Base-by-base conservation (phyloP, 1,139 yeast species). In the Torulaspora pretoriensis region DNA sequence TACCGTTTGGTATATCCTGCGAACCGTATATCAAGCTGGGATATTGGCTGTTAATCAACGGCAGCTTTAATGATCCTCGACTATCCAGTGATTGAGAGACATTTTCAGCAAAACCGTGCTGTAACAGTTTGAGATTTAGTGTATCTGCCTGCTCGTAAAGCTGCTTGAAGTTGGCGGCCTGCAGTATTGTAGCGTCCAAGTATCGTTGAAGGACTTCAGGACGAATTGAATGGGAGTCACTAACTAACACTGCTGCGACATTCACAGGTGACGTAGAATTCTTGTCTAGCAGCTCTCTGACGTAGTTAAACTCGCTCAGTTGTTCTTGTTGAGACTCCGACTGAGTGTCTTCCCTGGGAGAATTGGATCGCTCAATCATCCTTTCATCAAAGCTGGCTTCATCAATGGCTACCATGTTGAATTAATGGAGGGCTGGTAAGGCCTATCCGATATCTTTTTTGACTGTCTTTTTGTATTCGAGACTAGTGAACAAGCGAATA, bases 151-250 rank as follows among this genome's bases (percentile, higher is more conserved):
- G 57, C 17, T 48, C 42, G 24, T 54, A 56, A 26, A 63, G 45
- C 16, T 61, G 57, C 16, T 55, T 47, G 38, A 63, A 49, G 26
- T 55, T 61, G 1, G 48, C 45, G 10, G 65, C 60, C 31, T 53
- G 51, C 5, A 51, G 40, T 12, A 64, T 45, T 3, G 68, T 64
- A 9, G 51, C 54, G 38, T 60, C 56, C n/a, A 63, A 38, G 45
- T 61, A 61, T 6, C 43, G 48, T 14, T 57, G 55, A 17, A 63
- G 43, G 2, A 60, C 54, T 9, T 45, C 38, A 4, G 53, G 38
- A 13, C 60, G 51, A 8, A 64, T 42, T 8, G 49, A 40, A 25
- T 52, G 51, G 10, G 55, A 37, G 35, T 54, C 54, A 23, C 54
- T 50, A 2, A 56, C 51, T 3, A 56, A 48, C 4, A 60, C 52